Base-by-base conservation (phyloP, 106 monocot species). In the Posidonia australis region DNA sequence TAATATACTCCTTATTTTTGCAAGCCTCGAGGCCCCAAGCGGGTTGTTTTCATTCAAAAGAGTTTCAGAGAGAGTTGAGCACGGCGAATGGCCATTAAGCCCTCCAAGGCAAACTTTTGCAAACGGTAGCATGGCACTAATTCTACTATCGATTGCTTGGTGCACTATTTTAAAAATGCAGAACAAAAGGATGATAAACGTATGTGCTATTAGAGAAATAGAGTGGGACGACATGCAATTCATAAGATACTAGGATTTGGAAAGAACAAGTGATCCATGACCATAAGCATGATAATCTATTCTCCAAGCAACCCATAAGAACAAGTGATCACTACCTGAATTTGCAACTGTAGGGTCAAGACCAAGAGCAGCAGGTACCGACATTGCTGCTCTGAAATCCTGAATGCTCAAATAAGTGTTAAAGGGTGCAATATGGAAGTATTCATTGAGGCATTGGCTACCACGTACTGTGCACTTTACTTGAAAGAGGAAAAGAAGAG, bases 371-470 rank as follows among this genome's bases (percentile, higher is more conserved):
- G 84, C 69, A 57, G 96, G 90, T 57, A 98, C 71, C 41, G 90
- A 83, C 85, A 87, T 87, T 26, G 96, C 96, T 52, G 84, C 90
- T 73, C 79, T 81, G 24, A 98, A 98, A 72, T 98, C 91, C 46
- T 83, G 64, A 63, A 98, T 75, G 75, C 90, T 98, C 36, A 98
- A 61, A 66, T 46, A 48, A 60, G 91, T 91, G 70, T 98, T 98
- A 56, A 69, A 87, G 67, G 85, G 56, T 18, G 91, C 98, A 66
- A 91, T 81, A 90, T 98, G 68, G 27, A n/a, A n/a, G 29, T 10
- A 30, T 6, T 20, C 2, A 58, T 16, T 20, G 22, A 47, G 49
- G 16, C 16, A 72, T 55, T 19, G 63, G 62, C n/a, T n/a, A n/a
- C n/a, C n/a, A n/a, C n/a, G n/a, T n/a, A n/a, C n/a, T 64, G 11